A percentile compares a stretch with the other conserved stretches of the same genome.
These are phyloP conservation scores for Fusarium veterinarium DNA, from an alignment of 2,329 filamentous ascomycete species.

Conservation along the genomic window DNA sequence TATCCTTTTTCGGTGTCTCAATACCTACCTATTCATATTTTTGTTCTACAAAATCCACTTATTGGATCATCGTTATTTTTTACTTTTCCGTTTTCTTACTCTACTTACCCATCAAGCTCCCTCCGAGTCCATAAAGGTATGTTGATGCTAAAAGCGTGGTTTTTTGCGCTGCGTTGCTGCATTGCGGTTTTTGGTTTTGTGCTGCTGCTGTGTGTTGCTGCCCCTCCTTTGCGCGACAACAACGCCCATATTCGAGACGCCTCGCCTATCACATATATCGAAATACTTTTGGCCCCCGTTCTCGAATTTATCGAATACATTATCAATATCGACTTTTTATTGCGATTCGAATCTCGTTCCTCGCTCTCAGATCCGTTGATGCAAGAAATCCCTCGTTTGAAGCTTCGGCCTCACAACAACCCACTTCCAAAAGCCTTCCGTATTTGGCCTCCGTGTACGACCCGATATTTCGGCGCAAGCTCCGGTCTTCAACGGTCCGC, in stretches of 20 bases:
- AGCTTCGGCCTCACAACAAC: slow-evolving; percentile 5
- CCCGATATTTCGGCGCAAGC: slow-evolving; percentile 31
- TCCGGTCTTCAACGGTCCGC: slow-evolving; percentile 11
- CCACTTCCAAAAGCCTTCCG: slow-evolving; percentile 8
- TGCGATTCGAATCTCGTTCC: neutral
- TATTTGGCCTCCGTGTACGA: slow-evolving; percentile 38
- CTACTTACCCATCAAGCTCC: slow-evolving; percentile 38
- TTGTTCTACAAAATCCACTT: slow-evolving; percentile 25
- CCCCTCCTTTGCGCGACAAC: slow-evolving; percentile 38
- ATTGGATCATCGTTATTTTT: slow-evolving; percentile 25
- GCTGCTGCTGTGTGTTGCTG: slow-evolving; percentile 19
- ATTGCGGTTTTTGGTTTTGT: slow-evolving; percentile 32
- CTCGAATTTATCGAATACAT: slow-evolving; percentile 5
- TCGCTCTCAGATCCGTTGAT: neutral
- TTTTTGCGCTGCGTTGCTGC: neutral
- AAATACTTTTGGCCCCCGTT: slow-evolving; percentile 7
- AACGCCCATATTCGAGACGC: slow-evolving; percentile 9
- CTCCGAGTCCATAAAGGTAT: slow-evolving; percentile 33
- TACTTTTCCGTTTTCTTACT: slow-evolving; percentile 1
- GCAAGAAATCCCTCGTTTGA: slow-evolving; percentile 36
- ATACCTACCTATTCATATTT: slow-evolving; percentile 2
- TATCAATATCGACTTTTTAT: neutral
- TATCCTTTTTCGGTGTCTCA: slow-evolving; percentile 13
- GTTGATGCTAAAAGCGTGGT: slow-evolving; percentile 9
- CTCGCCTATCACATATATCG: slow-evolving; percentile 27